Evolutionary conservation across 139 green algal genomes (phyloP).

Genomic region (Tetradesmus obliquus): DNA sequence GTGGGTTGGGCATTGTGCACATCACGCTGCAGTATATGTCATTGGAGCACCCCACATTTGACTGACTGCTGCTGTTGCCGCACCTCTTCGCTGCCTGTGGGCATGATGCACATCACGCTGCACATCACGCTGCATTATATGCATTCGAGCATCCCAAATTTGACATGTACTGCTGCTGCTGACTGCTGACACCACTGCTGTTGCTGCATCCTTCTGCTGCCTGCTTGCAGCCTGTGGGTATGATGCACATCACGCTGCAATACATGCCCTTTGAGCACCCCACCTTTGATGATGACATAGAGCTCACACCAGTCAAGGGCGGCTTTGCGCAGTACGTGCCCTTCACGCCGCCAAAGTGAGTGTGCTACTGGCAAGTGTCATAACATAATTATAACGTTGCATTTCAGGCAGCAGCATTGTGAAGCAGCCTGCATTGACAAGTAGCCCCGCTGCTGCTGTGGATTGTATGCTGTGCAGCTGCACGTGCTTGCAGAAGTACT

Average conservation of each 20-base stretch:
- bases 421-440: too few relatives aligned
- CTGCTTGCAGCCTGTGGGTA: background rate
- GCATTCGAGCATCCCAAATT: conserved; percentile 56
- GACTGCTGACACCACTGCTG: background rate
- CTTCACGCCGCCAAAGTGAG: background rate
- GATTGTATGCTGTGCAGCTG: too few relatives aligned
- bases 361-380: background rate
- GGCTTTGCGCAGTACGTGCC: background rate
- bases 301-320: conserved; percentile 39
- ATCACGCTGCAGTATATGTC: background rate
- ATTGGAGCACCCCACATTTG: background rate
- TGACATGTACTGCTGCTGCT: background rate
- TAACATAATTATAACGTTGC: too few relatives aligned
- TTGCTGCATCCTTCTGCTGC: background rate
- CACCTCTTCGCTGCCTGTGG: background rate
- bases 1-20: background rate
- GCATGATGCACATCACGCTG: background rate
- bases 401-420: too few relatives aligned
- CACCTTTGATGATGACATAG: conserved; percentile 61
- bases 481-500: too few relatives aligned
- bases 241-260: conserved; percentile 40
- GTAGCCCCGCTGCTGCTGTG: too few relatives aligned
- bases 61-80: background rate
- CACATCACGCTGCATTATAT: conserved; percentile 60
- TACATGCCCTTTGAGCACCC: conserved; percentile 68